Evolutionary conservation across 164 flowering plant species (phyloP).

Genomic region (Santalum album): DNA sequence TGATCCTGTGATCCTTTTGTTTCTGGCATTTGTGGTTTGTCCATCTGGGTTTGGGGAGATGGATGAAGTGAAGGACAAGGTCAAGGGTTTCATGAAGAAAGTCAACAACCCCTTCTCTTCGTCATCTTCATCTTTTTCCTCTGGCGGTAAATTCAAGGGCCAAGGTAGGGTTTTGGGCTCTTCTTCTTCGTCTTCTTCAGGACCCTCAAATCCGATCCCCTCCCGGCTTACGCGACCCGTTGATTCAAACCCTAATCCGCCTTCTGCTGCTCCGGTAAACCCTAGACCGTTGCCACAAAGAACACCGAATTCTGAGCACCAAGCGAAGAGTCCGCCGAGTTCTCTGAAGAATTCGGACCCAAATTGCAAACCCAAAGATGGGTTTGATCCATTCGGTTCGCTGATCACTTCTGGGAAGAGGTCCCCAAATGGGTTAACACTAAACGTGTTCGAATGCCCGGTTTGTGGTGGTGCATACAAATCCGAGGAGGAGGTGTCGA

Average conservation of each 20-base stretch:
- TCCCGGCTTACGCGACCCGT: conserved; percentile 13
- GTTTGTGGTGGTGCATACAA: conserved; percentile 43
- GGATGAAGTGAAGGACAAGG: conserved; percentile 80
- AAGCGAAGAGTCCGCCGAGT: conserved; percentile 2
- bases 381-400: conserved; percentile 69
- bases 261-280: conserved; percentile 2
- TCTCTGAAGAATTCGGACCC: conserved; percentile 5
- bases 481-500: conserved; percentile 68
- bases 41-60: conserved; percentile 20
- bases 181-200: conserved; percentile 22
- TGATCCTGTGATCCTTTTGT: too few relatives aligned
- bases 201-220: conserved; percentile 20
- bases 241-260: conserved; percentile 7
- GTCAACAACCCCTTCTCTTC: conserved; percentile 44
- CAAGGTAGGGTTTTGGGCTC: conserved; percentile 69
- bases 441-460: conserved; percentile 67
- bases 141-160: conserved; percentile 84
- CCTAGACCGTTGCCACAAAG: conserved; percentile 11
- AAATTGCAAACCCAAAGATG: conserved; percentile 18
- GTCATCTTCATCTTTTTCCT: conserved; percentile 34
- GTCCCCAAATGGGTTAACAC: conserved; percentile 40
- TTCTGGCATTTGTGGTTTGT: too few relatives aligned
- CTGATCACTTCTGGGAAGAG: conserved; percentile 56
- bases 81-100: conserved; percentile 86
- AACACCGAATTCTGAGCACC: conserved; percentile 2